Conservation (phyloP, 495 filamentous ascomycete species). For the Aspergillus heteromorphus region DNA sequence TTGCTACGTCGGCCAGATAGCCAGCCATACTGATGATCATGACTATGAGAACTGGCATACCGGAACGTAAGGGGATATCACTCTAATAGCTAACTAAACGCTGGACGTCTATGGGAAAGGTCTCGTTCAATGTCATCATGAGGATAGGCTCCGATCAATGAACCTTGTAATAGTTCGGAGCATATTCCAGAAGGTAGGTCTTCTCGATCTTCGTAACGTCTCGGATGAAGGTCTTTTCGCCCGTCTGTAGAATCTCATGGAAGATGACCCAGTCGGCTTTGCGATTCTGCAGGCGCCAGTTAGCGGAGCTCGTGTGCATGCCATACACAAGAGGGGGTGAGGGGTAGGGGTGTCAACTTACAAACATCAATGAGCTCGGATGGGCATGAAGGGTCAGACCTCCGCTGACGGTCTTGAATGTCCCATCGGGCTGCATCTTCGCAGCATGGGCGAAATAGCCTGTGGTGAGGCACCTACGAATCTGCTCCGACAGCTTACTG, state of each 20-base stretch:
- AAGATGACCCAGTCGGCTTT: slow-evolving; percentile 99
- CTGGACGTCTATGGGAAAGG: slow-evolving; percentile 1
- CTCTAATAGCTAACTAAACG: neutral
- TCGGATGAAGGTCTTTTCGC: slow-evolving; percentile 82
- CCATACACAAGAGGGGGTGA: neutral
- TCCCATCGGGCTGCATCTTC: slow-evolving; percentile 91
- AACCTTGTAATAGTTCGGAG: slow-evolving; percentile 74
- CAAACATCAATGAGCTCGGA: slow-evolving; percentile 91
- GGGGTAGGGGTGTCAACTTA: slow-evolving; percentile 30
- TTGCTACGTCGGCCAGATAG: neutral
- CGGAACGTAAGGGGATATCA: neutral
- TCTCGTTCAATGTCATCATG: too few relatives aligned
- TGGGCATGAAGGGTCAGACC: slow-evolving; percentile 74
- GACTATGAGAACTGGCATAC: neutral
- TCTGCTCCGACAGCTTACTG: slow-evolving; percentile 58
- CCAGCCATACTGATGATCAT: too few relatives aligned
- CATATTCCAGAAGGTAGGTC: slow-evolving; percentile 85
- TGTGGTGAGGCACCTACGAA: slow-evolving; percentile 79
- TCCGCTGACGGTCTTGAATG: slow-evolving; percentile 75
- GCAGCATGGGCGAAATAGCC: slow-evolving; percentile 96
- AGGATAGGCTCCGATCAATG: slow-evolving; percentile 24
- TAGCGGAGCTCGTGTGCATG: slow-evolving; percentile 11
- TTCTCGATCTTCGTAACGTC: slow-evolving; percentile 92
- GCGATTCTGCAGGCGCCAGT: slow-evolving; percentile 54
- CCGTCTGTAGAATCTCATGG: slow-evolving; percentile 89